phyloP scores from a whole-genome alignment of 2,329 filamentous ascomycete genomes.

The Clarireedia monteithiana region DNA sequence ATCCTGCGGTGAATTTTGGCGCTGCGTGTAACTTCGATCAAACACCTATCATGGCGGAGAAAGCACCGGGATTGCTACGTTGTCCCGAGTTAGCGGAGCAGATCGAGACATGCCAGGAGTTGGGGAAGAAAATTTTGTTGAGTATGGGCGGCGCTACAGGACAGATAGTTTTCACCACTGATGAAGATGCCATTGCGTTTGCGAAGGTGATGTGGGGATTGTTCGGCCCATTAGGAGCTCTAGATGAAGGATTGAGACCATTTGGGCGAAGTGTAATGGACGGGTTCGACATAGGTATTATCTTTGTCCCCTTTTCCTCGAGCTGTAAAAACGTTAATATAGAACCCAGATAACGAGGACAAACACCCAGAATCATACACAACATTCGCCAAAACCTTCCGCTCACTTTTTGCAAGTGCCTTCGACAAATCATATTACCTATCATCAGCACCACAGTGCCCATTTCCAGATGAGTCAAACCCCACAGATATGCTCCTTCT shows the following conservation, averaged over 20 bases:
- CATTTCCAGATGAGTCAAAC: slow-evolving; percentile 31
- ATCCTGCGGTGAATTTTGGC: slow-evolving; percentile 26
- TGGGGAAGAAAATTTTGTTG: slow-evolving; percentile 34
- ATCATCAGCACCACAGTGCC: slow-evolving; percentile 34
- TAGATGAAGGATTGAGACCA: slow-evolving; percentile 24
- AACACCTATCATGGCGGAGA: slow-evolving; percentile 26
- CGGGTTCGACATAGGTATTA: slow-evolving; percentile 32
- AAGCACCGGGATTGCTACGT: slow-evolving; percentile 32
- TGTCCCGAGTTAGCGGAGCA: slow-evolving; percentile 30
- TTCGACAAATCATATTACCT: slow-evolving; percentile 30
- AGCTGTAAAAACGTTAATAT: not conserved
- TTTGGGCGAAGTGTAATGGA: slow-evolving; percentile 29
- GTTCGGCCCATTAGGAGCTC: slow-evolving; percentile 27
- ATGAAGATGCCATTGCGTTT: slow-evolving; percentile 26
- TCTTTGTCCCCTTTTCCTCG: not conserved
- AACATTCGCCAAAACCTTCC: slow-evolving; percentile 29
- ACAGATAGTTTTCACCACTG: slow-evolving; percentile 25
- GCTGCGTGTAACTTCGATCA: slow-evolving; percentile 28
- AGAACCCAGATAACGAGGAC: slow-evolving; percentile 29
- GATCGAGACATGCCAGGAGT: slow-evolving; percentile 30
- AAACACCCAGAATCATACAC: slow-evolving; percentile 23
- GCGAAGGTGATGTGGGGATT: slow-evolving; percentile 30
- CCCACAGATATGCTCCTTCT: slow-evolving; percentile 27
- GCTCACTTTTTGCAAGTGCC: slow-evolving; percentile 15
- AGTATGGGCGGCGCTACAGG: slow-evolving; percentile 30